Evolutionary conservation across 1,284 basidiomycete genomes (phyloP), one percentile per base, ranked within the genome.

Genomic region (Ganoderma multipileum): DNA sequence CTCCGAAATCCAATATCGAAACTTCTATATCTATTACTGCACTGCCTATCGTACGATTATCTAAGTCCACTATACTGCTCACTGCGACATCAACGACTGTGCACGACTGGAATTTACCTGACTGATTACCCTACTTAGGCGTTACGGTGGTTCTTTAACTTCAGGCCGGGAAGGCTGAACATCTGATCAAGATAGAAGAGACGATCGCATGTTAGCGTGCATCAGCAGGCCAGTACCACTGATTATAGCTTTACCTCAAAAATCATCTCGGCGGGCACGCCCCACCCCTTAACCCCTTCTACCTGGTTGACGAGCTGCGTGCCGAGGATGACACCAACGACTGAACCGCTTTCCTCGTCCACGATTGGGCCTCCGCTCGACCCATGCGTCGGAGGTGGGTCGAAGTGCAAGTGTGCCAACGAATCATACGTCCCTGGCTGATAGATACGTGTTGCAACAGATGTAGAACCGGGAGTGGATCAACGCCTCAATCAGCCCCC

Each of bases 341-440:
- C 91, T 1, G 89, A 86, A 2, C 91, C 91, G 44, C 81, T 86
- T 72, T 87, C 84, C 65, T 86, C 83, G 68, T 91, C 89, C 3
- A 93, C 83, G 65, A 93, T 87, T 0, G 91, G 91, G 0, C 91
- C 91, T 9, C 92, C 92, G 61, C 89, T 91, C 26, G 90, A 91
- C 12, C 92, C 91, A 1, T 86, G 84, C 0, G 88, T 87, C 11
- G 91, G 91, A 7, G 88, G 78, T 0, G 86, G 85, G 44, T 81
- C 80, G 72, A 90, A 88, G 28, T 87, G 76, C 70, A 93, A 76
- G 72, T 90, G 87, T 2, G 87, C 85, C 12, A 93, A 83, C 9
- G 87, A 80, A 71, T 92, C 91, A 76, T 93, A 91, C 16, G 91
- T 91, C 8, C 91, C 92, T 2, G 90, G 87, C 87, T 90, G 50